Base-by-base conservation (phyloP, 495 filamentous ascomycete genomes). In the Penicillium verhagenii region DNA sequence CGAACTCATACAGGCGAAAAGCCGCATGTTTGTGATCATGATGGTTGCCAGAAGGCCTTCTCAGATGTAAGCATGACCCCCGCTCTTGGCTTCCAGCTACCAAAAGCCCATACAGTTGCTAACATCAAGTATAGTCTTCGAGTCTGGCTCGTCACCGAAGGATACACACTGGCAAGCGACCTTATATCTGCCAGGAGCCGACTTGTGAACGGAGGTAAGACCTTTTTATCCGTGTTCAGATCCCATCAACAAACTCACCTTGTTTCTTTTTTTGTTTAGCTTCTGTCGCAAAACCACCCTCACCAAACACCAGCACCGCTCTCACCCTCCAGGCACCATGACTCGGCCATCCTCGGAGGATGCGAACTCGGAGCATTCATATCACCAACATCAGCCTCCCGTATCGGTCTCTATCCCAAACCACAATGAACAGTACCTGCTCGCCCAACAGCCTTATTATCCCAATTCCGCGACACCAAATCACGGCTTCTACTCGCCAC, bases 1-100 rank as follows among this genome's bases (percentile, higher is more conserved):
- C 84, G 91, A 47, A 93, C 90, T 20, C 91, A 96, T 63, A 96
- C 90, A 3, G 89, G 90, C 46, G 90, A 95, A 69, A 96, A 96
- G 69, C 91, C 91, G 42, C 91, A 96, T 68, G 79, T 86, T 53
- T 96, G 91, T 68, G 82, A 89, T 62, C 83, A 90, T 60, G 72
- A 81, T 44, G 88, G 85, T n/a, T 96, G 91, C 66, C 83, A 82
- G 26, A 96, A 94, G 68, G 79, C 86, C 50, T 96, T 96, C 57
- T 94, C 91, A 49, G 91, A 94, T 71, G 91, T 94, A 75, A 74
- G 85, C 75, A 25, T 40, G 20, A 38, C 26, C 21, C 40, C 35
- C 31, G 38, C 23, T 39, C 52, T 35, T 24, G 24, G 35, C 6
- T 13, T 25, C n/a, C 47, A 25, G 4, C 24, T 11, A 2, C 2